Evolutionary conservation across 176 grass and related monocot species (phyloP).

Genomic region (Carex scoparia): DNA sequence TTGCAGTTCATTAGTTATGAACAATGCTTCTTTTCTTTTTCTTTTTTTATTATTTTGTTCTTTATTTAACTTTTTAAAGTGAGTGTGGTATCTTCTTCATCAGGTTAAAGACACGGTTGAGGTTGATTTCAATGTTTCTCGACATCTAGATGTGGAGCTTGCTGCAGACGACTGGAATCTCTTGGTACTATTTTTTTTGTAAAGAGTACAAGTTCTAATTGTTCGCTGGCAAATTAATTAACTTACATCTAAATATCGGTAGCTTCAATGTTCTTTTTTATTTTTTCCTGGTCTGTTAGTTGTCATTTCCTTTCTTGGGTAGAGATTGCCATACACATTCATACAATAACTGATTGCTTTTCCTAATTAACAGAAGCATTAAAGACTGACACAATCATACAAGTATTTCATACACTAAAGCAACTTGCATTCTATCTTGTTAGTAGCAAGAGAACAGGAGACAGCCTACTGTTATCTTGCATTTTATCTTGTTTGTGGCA

Average conservation of each 20-base stretch:
- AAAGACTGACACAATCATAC: background rate
- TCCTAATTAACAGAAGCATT: background rate
- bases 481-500: background rate
- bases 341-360: background rate
- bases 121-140: constrained; percentile 90
- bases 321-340: background rate
- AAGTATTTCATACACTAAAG: background rate
- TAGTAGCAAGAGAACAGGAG: background rate
- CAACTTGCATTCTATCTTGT: background rate
- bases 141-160: constrained; percentile 74
- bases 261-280: too few relatives aligned
- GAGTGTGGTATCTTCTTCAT: constrained; percentile 15
- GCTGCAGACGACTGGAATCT: constrained; percentile 66
- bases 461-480: too few relatives aligned
- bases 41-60: background rate
- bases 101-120: constrained; percentile 97
- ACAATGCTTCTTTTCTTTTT: constrained; percentile 1
- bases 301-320: background rate
- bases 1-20: background rate
- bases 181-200: constrained; percentile 38
- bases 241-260: background rate
- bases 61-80: background rate
- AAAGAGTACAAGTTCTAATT: constrained; percentile 2
- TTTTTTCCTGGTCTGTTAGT: too few relatives aligned
- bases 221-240: background rate